Evolutionary conservation across 2,329 filamentous ascomycete genomes (phyloP).

Genomic region (Penicillium sp.): DNA sequence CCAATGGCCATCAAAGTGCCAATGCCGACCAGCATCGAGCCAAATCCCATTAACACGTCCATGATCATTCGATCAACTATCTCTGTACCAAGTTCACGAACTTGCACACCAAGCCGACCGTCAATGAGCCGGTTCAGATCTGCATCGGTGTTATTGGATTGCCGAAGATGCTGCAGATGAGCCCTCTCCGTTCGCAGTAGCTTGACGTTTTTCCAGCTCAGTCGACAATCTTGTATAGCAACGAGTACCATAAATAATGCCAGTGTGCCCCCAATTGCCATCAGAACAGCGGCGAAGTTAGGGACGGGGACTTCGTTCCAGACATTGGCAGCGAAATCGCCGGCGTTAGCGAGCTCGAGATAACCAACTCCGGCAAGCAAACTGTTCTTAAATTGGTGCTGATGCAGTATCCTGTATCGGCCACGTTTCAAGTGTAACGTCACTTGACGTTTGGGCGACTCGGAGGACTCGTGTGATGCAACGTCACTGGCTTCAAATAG

Average conservation of each 20-base stretch:
- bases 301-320: slow-evolving; percentile 56
- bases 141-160: slow-evolving; percentile 21
- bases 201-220: slow-evolving; percentile 49
- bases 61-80: slow-evolving; percentile 52
- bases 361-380: slow-evolving; percentile 48
- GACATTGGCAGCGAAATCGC: slow-evolving; percentile 59
- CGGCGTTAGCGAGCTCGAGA: slow-evolving; percentile 56
- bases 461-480: slow-evolving; percentile 18
- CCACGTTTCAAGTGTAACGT: slow-evolving; percentile 15
- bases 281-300: slow-evolving; percentile 49
- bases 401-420: slow-evolving; percentile 20
- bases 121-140: slow-evolving; percentile 29
- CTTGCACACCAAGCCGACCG: slow-evolving; percentile 47
- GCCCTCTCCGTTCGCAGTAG: slow-evolving; percentile 47
- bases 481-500: slow-evolving; percentile 23
- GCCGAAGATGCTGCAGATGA: slow-evolving; percentile 27
- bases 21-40: slow-evolving; percentile 50
- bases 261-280: slow-evolving; percentile 53
- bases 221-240: slow-evolving; percentile 46
- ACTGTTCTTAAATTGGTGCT: slow-evolving; percentile 36
- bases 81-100: slow-evolving; percentile 53
- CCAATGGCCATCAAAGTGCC: slow-evolving; percentile 57
- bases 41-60: slow-evolving; percentile 53
- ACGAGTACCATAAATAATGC: slow-evolving; percentile 49
- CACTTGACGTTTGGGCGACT: slow-evolving; percentile 15